Evolutionary conservation across 2,329 filamentous ascomycete species (phyloP).

Genomic region (Colletotrichum lini): DNA sequence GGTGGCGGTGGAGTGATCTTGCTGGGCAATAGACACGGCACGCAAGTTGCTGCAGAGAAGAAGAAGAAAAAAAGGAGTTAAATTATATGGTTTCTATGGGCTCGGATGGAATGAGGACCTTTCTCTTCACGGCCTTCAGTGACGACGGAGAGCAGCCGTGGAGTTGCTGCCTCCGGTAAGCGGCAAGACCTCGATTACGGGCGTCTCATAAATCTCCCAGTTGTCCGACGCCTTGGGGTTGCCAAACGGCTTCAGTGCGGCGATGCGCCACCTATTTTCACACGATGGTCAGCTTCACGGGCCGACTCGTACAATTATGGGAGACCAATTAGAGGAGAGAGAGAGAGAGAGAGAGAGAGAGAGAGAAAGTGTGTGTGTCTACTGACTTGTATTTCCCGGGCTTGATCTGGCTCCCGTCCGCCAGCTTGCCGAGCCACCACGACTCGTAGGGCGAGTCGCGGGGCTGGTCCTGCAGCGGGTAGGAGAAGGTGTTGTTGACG

Average conservation of each 20-base stretch:
- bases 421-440: slow-evolving; percentile 61
- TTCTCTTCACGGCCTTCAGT: background rate
- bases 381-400: slow-evolving; percentile 58
- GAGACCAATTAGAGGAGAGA: too few relatives aligned
- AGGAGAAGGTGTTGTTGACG: slow-evolving; percentile 56
- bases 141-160: slow-evolving; percentile 14
- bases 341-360: too few relatives aligned
- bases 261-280: slow-evolving; percentile 53
- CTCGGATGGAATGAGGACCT: background rate
- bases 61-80: background rate
- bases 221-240: slow-evolving; percentile 57
- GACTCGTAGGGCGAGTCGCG: slow-evolving; percentile 52
- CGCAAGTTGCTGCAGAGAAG: background rate
- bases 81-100: background rate
- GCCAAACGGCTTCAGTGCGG: slow-evolving; percentile 58
- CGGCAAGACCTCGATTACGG: slow-evolving; percentile 51
- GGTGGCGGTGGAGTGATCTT: slow-evolving; percentile 16
- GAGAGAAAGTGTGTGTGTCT: background rate
- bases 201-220: slow-evolving; percentile 56
- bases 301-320: too few relatives aligned
- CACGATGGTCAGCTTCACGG: background rate
- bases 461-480: slow-evolving; percentile 54
- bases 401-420: slow-evolving; percentile 57
- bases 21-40: background rate
- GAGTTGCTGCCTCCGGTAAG: slow-evolving; percentile 16